These are phyloP conservation scores for Camellia japonica DNA, from an alignment of 148 eudicot species.

Conservation along the genomic window DNA sequence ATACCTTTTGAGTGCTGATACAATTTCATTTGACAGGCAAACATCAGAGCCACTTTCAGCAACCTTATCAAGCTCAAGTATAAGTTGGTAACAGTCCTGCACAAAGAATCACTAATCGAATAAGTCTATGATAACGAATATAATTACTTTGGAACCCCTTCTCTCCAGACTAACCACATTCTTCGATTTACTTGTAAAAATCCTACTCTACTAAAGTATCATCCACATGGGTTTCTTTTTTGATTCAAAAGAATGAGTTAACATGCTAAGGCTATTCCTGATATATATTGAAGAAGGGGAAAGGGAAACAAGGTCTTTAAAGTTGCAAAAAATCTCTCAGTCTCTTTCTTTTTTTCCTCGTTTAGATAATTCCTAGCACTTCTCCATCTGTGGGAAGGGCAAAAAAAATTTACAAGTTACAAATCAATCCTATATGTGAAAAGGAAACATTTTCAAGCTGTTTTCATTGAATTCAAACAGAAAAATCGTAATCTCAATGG, in stretches of 20 bases:
- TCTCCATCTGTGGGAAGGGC: too few relatives aligned
- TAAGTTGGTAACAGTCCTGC: slow-evolving; percentile 25
- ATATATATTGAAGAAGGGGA: neutral
- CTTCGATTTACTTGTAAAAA: neutral
- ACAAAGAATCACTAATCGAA: neutral
- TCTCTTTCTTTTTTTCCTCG: neutral
- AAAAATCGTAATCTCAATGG: neutral
- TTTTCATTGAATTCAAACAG: neutral
- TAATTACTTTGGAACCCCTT: neutral
- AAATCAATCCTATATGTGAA: neutral
- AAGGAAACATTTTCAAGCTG: neutral
- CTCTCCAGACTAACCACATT: neutral
- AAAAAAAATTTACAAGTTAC: neutral
- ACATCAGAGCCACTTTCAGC: slow-evolving; percentile 3
- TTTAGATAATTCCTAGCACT: neutral
- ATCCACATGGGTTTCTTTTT: neutral
- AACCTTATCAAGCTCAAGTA: slow-evolving; percentile 20
- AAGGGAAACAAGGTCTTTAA: neutral
- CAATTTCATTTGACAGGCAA: slow-evolving; percentile 16
- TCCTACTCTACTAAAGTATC: neutral
- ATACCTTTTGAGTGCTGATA: slow-evolving; percentile 18
- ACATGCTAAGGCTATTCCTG: neutral
- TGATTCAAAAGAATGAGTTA: neutral
- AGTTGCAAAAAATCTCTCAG: neutral
- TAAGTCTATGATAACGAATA: neutral